phyloP scores from a whole-genome alignment of 176 grass and related monocot genomes.

The Pontederia crassipes region DNA sequence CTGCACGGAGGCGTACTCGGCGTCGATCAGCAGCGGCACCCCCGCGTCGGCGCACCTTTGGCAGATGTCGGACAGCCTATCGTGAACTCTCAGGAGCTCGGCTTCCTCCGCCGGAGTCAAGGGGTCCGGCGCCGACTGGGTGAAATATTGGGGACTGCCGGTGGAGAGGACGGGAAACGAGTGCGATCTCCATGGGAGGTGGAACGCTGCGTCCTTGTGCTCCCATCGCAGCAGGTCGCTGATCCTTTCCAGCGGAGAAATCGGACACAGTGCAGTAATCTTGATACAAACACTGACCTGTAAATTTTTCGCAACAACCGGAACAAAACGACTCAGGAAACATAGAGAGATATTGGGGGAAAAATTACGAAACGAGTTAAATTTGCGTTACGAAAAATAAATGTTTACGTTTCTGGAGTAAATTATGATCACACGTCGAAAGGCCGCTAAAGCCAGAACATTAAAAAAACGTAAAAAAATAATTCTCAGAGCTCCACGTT shows the following conservation, averaged over 20 bases:
- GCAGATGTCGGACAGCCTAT: constrained; percentile 47
- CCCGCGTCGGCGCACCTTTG: constrained; percentile 45
- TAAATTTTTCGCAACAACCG: not conserved
- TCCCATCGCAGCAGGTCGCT: constrained; percentile 86
- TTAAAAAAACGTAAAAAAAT: no score
- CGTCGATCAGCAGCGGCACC: constrained; percentile 67
- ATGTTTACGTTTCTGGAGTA: no score
- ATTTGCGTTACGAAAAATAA: not conserved
- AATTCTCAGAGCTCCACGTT: no score
- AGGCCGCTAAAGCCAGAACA: no score
- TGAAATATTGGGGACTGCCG: constrained; percentile 73
- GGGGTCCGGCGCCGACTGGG: constrained; percentile 31
- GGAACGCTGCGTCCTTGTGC: constrained; percentile 44
- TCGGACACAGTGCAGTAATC: constrained; percentile 85
- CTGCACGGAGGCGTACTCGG: constrained; percentile 81
- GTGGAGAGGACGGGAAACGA: constrained; percentile 47
- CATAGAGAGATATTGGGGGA: no score
- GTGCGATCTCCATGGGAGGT: constrained; percentile 64
- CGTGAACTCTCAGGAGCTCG: constrained; percentile 43
- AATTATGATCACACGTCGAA: no score
- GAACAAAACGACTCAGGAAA: not conserved
- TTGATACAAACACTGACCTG: constrained; percentile 92
- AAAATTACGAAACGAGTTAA: not conserved
- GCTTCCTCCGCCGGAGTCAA: constrained; percentile 46
- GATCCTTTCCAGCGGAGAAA: constrained; percentile 59